Evolutionary conservation across 2,329 filamentous ascomycete genomes (phyloP).

Genomic region (Drechslerella stenobrocha): DNA sequence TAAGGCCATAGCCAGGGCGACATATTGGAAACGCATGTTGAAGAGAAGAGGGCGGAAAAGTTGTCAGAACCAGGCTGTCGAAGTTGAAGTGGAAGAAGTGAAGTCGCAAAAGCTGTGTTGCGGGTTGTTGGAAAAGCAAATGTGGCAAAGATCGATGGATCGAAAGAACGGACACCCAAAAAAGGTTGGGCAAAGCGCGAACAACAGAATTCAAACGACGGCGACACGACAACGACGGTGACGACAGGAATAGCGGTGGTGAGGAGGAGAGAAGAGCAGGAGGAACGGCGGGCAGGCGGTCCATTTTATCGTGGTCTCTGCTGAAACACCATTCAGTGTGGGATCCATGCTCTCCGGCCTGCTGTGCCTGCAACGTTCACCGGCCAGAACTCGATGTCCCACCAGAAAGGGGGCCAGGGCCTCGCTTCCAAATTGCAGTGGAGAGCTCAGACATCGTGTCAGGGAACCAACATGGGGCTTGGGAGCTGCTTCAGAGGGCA

Average conservation of each 20-base stretch:
- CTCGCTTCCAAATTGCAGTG: conserved; percentile 23
- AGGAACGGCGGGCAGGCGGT: conserved; percentile 2
- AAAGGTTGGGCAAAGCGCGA: conserved; percentile 20
- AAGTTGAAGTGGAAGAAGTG: conserved; percentile 21
- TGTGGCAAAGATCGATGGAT: conserved; percentile 19
- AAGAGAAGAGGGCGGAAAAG: conserved; percentile 23
- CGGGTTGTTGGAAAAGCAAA: conserved; percentile 40
- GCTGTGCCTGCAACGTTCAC: too few relatives aligned
- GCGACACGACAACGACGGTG: conserved; percentile 22
- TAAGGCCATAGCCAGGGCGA: conserved; percentile 47
- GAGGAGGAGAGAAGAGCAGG: conserved; percentile 22
- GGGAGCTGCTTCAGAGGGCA: conserved; percentile 33
- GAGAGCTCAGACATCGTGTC: conserved; percentile 43
- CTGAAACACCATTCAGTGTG: conserved; percentile 23
- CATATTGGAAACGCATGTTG: conserved; percentile 48
- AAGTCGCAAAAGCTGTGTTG: conserved; percentile 31
- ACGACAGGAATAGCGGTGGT: conserved; percentile 20
- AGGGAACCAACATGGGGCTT: conserved; percentile 23
- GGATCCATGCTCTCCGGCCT: conserved; percentile 25
- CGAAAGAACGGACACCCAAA: conserved; percentile 47
- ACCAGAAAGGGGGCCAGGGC: conserved; percentile 14
- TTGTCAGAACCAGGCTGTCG: conserved; percentile 47
- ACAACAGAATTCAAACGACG: conserved; percentile 27
- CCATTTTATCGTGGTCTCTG: conserved; percentile 46
- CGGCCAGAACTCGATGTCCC: too few relatives aligned